Evolutionary conservation across 805 yeast species (phyloP).

Genomic region (Wickerhamomyces rabaulensis): DNA sequence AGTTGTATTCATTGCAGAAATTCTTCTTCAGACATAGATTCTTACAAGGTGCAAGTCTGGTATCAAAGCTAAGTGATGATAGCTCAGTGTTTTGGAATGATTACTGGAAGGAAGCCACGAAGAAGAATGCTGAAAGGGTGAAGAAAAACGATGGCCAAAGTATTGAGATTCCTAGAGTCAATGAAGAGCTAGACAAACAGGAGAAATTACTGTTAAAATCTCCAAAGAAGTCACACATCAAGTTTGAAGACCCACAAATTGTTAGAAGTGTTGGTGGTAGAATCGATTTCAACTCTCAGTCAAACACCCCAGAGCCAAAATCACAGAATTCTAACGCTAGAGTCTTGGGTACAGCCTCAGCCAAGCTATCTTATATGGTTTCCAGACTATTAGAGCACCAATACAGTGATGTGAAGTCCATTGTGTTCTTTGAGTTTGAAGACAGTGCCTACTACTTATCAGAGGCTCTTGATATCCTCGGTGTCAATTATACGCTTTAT

Average conservation of each 20-base stretch:
- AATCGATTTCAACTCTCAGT: conserved; percentile 1
- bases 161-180: conserved; percentile 24
- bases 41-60: conserved; percentile 27
- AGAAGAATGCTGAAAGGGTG: conserved; percentile 32
- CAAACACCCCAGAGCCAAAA: conserved; percentile 9
- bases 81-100: conserved; percentile 45
- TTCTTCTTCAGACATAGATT: conserved; percentile 51
- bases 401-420: conserved; percentile 40
- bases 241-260: conserved; percentile 7
- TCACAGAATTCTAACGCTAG: conserved; percentile 16
- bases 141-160: conserved; percentile 30
- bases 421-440: conserved; percentile 67
- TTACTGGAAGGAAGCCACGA: conserved; percentile 43
- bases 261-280: conserved; percentile 9
- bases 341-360: conserved; percentile 57
- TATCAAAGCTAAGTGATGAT: conserved; percentile 27
- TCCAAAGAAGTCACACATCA: conserved; percentile 2
- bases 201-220: conserved; percentile 9
- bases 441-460: conserved; percentile 66
- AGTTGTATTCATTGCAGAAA: conserved; percentile 44
- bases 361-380: conserved; percentile 57
- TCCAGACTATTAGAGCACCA: conserved; percentile 52
- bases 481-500: conserved; percentile 57
- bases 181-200: conserved; percentile 21
- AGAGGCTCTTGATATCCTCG: conserved; percentile 57